Conservation (phyloP, 768 basidiomycete genomes). For the Cystobasidium tubakii region DNA sequence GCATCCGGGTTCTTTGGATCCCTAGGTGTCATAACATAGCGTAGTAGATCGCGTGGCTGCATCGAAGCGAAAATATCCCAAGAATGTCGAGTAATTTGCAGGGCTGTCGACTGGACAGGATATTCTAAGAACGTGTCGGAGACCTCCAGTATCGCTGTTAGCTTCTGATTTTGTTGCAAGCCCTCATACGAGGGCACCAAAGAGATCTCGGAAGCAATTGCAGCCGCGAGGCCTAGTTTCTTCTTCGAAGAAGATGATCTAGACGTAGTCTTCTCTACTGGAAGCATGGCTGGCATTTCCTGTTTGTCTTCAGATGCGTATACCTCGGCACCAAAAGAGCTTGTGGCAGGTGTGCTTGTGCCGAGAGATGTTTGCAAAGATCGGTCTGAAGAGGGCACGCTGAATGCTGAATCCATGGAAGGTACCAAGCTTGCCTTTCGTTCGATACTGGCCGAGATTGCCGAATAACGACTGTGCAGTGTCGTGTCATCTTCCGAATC, state of each 20-base stretch:
- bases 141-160: constrained; percentile 34
- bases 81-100: constrained; percentile 43
- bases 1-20: constrained; percentile 42
- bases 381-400: neutral
- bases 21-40: constrained; percentile 45
- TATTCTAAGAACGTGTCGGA: constrained; percentile 40
- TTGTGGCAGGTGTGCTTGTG: neutral
- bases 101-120: constrained; percentile 39
- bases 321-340: neutral
- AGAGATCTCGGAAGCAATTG: neutral
- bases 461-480: neutral
- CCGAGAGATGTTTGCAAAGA: neutral
- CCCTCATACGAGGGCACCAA: neutral
- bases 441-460: neutral
- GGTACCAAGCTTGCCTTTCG: neutral
- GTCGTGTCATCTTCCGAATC: constrained; percentile 30
- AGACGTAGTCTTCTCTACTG: neutral
- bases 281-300: neutral
- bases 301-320: neutral
- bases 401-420: neutral
- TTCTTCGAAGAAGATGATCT: neutral
- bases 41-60: constrained; percentile 45
- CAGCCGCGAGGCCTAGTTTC: neutral
- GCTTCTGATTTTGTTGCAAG: neutral
- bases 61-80: constrained; percentile 44